These are phyloP conservation scores for Xylariaceae sp. DNA, from an alignment of 2,329 filamentous ascomycete genomes.

Conservation along the genomic window DNA sequence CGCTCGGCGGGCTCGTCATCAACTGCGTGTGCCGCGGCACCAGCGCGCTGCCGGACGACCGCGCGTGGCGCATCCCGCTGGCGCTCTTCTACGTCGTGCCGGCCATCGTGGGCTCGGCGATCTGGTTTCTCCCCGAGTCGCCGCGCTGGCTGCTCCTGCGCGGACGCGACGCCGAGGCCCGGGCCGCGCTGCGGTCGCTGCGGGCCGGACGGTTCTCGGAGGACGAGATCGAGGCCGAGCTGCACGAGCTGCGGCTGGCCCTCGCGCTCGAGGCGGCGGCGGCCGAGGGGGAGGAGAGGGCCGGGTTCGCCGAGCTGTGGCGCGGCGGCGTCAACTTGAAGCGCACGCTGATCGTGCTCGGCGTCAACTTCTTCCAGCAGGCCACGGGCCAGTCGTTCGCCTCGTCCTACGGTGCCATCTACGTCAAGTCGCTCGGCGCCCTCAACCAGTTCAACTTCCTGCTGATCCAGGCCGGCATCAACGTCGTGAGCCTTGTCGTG, in stretches of 20 bases:
- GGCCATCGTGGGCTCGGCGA: slow-evolving; percentile 22
- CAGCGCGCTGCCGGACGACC: not conserved
- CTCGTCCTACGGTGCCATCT: slow-evolving; percentile 24
- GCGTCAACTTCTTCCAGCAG: slow-evolving; percentile 25
- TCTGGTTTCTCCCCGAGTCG: slow-evolving; percentile 30
- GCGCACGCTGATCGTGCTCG: slow-evolving; percentile 23
- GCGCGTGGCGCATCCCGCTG: slow-evolving; percentile 20
- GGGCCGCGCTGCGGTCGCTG: slow-evolving; percentile 18
- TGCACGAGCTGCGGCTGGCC: slow-evolving; percentile 24
- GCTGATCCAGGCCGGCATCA: too few relatives aligned
- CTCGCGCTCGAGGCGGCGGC: too few relatives aligned
- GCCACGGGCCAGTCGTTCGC: slow-evolving; percentile 25
- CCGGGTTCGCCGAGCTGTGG: slow-evolving; percentile 26
- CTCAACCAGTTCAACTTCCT: slow-evolving; percentile 20
- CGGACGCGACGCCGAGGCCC: slow-evolving; percentile 24
- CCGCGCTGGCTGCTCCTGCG: slow-evolving; percentile 32
- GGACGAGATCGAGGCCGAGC: slow-evolving; percentile 20
- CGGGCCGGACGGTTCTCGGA: slow-evolving; percentile 22
- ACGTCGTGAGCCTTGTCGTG: too few relatives aligned
- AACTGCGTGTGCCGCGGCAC: not conserved
- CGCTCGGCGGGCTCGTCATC: not conserved
- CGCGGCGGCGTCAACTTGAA: slow-evolving; percentile 22
- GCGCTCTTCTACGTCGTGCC: slow-evolving; percentile 26
- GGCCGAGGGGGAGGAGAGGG: slow-evolving; percentile 16
- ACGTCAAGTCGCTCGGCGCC: slow-evolving; percentile 20